Base-by-base conservation (phyloP, 2,329 filamentous ascomycete species). In the Beauveria medogensis region DNA sequence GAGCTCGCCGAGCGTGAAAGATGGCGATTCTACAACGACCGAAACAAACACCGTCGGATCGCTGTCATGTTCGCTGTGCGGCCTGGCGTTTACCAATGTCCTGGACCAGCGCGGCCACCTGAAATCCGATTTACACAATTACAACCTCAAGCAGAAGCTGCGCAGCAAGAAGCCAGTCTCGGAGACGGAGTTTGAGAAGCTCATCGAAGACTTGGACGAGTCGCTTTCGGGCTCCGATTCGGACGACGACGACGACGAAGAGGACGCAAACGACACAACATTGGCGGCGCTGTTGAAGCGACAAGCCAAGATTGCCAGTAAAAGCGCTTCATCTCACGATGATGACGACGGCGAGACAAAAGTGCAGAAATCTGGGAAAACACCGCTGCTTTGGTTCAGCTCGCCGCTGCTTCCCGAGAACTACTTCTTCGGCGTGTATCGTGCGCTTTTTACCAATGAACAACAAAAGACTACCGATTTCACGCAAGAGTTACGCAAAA, bases 101-200 rank as follows among this genome's bases (percentile, higher is more conserved):
- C 80, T 86, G 63, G 93, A 97, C 64, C 93, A 97, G 71, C 84
- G 91, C 63, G 82, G 85, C 62, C 94, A 99, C 74, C 86, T 91
- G 62, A 89, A 90, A 68, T 96, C 93, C 10, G 94, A 99, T 69
- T 80, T 95, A 54, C 94, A 99, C 73, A 84, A 88, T 65, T 99
- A 97, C 76, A 99, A 99, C 71, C 76, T 97, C 63, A 97, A 96
- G 75, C 90, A 93, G 71, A 96, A 91, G 77, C 77, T 96, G 61
- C 86, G 91, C 52, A 90, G 90, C 0, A 80, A 81, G 62, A 82
- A 81, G 10, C 75, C 90, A 0, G 88, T 97, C 1, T 84, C 85
- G 1, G 94, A 99, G 70, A 73, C 71, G 8, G 92, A 96, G 40
- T 99, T 99, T 66, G 90, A 94, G 71, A 90, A 88, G 70, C 80